Percentiles rank a stretch among this genome's conserved stretches.
Conservation (phyloP, 2,329 filamentous ascomycete species). For the Pseudogymnoascus sp. region DNA sequence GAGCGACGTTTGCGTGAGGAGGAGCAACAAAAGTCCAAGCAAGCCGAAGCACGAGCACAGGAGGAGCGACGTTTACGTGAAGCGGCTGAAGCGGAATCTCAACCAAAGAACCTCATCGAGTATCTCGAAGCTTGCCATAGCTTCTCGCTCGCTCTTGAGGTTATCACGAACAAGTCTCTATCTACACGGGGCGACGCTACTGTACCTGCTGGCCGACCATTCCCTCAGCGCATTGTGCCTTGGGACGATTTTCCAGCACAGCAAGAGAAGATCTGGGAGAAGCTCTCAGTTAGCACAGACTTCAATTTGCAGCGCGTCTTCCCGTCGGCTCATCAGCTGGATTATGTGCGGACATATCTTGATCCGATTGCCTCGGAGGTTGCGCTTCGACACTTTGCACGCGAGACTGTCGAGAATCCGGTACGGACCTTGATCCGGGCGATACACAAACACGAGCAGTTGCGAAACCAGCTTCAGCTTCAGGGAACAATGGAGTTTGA, state of each 20-base stretch:
- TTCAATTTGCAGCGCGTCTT: slow-evolving; percentile 27
- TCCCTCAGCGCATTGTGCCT: slow-evolving; percentile 30
- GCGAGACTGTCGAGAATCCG: too few relatives aligned
- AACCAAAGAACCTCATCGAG: not conserved
- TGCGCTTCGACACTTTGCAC: slow-evolving; percentile 5
- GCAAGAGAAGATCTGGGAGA: too few relatives aligned
- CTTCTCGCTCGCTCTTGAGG: slow-evolving; percentile 25
- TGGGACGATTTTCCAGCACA: slow-evolving; percentile 20
- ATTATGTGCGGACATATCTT: slow-evolving; percentile 27
- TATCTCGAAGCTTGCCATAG: slow-evolving; percentile 30
- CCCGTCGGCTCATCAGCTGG: slow-evolving; percentile 28
- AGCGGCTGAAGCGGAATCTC: not conserved
- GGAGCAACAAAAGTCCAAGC: slow-evolving; percentile 10
- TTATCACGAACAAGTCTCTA: slow-evolving; percentile 26
- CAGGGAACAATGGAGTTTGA: too few relatives aligned
- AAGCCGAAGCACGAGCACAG: slow-evolving; percentile 11
- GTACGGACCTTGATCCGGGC: too few relatives aligned
- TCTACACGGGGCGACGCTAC: slow-evolving; percentile 30
- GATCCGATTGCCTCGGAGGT: slow-evolving; percentile 30
- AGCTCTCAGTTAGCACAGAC: not conserved
- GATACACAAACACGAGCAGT: too few relatives aligned
- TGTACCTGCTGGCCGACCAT: slow-evolving; percentile 28
- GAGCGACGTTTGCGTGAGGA: slow-evolving; percentile 12
- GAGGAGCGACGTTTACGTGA: slow-evolving; percentile 17
- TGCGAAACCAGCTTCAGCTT: too few relatives aligned